A percentile compares a stretch with the other conserved stretches of the same genome.
Evolutionary conservation across 768 basidiomycete species (phyloP).

Genomic region (Boletus insuetus): DNA sequence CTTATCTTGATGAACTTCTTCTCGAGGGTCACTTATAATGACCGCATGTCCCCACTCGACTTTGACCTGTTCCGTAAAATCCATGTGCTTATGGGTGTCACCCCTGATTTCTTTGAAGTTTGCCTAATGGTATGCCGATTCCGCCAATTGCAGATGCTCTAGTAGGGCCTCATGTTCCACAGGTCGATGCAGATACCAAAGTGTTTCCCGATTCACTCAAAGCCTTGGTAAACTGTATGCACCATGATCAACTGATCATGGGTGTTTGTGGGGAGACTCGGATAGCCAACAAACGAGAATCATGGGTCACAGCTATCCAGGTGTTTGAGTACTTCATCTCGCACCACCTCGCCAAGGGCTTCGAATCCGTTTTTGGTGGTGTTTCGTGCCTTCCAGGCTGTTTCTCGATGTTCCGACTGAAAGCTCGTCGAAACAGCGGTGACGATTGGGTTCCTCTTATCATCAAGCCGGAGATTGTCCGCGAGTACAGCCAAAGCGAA

Average conservation of each 20-base stretch:
- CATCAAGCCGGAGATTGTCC: conserved; percentile 94
- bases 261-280: conserved; percentile 98
- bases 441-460: conserved; percentile 98
- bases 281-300: conserved; percentile 96
- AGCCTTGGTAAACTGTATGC: conserved; percentile 96
- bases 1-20: conserved; percentile 99
- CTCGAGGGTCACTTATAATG: conserved; percentile 98
- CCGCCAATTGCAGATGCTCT: background rate
- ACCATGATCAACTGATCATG: conserved; percentile 98
- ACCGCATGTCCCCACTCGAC: conserved; percentile 96
- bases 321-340: conserved; percentile 99
- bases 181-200: conserved; percentile 99
- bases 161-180: conserved; percentile 14
- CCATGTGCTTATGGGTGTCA: conserved; percentile 96
- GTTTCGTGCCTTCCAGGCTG: conserved; percentile 99
- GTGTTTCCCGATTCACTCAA: conserved; percentile 88
- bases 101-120: conserved; percentile 97
- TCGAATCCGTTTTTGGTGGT: conserved; percentile 99
- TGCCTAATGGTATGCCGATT: conserved; percentile 80
- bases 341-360: conserved; percentile 96
- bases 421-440: conserved; percentile 82
- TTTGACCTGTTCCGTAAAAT: conserved; percentile 98
- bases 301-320: conserved; percentile 98
- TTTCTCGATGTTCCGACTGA: conserved; percentile 99
- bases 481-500: conserved; percentile 93